Evolutionary conservation across 345 rosid species (phyloP).

Genomic region (Lenwebbia sp.): DNA sequence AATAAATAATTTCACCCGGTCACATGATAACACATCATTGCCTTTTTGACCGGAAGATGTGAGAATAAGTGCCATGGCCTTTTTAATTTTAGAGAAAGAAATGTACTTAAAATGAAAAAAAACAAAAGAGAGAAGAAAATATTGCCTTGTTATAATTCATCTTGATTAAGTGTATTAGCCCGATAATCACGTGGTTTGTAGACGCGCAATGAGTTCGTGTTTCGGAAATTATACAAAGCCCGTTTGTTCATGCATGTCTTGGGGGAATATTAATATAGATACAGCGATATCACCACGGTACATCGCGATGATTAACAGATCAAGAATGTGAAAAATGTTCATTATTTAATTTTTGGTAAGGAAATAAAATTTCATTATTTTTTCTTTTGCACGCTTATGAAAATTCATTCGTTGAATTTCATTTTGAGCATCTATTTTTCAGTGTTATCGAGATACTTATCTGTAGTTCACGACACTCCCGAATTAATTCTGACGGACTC

Average conservation of each 20-base stretch:
- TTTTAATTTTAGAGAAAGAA: not conserved
- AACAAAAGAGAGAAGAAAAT: not conserved
- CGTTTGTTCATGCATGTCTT: fast-evolving
- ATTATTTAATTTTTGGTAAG: not conserved
- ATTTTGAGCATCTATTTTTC: not conserved
- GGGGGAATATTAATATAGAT: not conserved
- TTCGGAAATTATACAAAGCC: not conserved
- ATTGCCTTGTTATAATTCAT: not conserved
- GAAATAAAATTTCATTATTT: not conserved
- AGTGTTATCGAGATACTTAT: not conserved
- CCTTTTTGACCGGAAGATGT: not conserved
- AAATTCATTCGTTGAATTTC: not conserved
- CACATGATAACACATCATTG: not conserved
- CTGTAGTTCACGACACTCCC: not conserved
- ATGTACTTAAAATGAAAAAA: not conserved
- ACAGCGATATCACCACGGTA: not conserved
- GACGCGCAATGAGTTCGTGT: not conserved
- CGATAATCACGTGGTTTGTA: not conserved
- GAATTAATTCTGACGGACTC: not conserved
- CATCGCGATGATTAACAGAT: not conserved
- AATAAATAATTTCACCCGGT: not conserved
- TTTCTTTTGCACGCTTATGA: not conserved
- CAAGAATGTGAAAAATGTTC: not conserved
- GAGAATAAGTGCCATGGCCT: not conserved
- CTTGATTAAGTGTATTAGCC: too few relatives aligned